Percentiles rank a stretch among this genome's conserved stretches.
phyloP scores from a whole-genome alignment of 495 filamentous ascomycete species.

The Neurospora intermedia region DNA sequence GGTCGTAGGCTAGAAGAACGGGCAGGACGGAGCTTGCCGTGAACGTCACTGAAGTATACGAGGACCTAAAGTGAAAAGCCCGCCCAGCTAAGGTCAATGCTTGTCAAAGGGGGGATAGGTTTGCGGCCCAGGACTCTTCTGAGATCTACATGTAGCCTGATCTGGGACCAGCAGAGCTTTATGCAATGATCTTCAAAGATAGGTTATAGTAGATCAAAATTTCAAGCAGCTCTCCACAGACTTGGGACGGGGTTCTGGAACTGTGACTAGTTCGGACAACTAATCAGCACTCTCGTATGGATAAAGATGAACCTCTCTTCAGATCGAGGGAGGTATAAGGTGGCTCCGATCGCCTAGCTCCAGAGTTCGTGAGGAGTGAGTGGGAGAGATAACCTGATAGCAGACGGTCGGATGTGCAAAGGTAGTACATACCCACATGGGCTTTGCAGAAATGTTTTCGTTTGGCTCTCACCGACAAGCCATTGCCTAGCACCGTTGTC shows the following conservation, averaged over 20 bases:
- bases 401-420: not conserved
- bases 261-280: not conserved
- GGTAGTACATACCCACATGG: not conserved
- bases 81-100: not conserved
- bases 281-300: not conserved
- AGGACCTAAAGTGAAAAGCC: not conserved
- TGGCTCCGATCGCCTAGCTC: not conserved
- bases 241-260: not conserved
- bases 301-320: not conserved
- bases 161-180: not conserved
- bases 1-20: not conserved
- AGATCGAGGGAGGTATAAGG: not conserved
- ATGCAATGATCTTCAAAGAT: not conserved
- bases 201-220: not conserved
- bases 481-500: not conserved
- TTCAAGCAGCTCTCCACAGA: not conserved
- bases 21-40: not conserved
- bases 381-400: not conserved
- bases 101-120: not conserved
- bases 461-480: no score
- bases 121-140: not conserved
- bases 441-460: no score
- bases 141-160: not conserved
- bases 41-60: not conserved
- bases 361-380: not conserved